Conservation (phyloP, 1,139 yeast species). For the Lodderomyces metapsilosis region DNA sequence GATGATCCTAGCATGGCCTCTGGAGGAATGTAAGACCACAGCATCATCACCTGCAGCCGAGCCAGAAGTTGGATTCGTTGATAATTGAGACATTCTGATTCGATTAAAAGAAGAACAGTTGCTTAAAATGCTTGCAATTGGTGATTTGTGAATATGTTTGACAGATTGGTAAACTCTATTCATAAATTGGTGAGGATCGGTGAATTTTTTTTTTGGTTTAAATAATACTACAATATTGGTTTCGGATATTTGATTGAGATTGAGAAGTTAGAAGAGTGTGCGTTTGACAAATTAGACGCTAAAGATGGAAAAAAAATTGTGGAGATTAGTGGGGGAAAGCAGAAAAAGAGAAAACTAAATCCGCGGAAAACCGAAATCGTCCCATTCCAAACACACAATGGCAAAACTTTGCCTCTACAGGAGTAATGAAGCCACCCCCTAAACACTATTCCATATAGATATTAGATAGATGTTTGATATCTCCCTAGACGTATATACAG, state of each 20-base stretch:
- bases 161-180: neutral
- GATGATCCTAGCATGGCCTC: slow-evolving; percentile 69
- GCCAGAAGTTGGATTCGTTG: slow-evolving; percentile 9
- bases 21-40: slow-evolving; percentile 60
- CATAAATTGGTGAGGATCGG: no score
- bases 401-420: no score
- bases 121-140: neutral
- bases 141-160: neutral
- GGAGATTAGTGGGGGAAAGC: neutral
- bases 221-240: neutral
- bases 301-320: neutral
- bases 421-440: no score
- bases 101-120: neutral
- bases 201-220: neutral
- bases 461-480: no score
- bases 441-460: no score
- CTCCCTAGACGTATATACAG: no score
- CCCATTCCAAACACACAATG: no score
- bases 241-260: slow-evolving; percentile 1
- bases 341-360: no score
- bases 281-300: no score
- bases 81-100: slow-evolving; percentile 6
- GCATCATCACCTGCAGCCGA: slow-evolving; percentile 31
- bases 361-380: neutral
- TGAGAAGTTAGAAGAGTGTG: no score